phyloP scores from a whole-genome alignment of 2,329 filamentous ascomycete genomes.

The Neonectria ditissima region DNA sequence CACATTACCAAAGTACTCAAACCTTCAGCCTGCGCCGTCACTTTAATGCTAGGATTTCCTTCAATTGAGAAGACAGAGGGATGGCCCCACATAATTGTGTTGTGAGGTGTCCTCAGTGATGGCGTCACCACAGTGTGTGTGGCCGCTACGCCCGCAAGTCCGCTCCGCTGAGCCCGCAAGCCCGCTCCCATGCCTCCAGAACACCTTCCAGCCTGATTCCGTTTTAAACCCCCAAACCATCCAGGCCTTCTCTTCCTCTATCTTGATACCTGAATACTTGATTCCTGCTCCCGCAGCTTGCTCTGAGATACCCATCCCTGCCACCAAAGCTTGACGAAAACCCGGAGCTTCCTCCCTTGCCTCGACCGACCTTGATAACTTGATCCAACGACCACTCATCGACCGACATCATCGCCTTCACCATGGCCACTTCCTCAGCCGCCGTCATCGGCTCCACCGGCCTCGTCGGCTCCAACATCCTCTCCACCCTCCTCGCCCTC shows the following conservation, averaged over 20 bases:
- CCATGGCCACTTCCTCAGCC: constrained; percentile 55
- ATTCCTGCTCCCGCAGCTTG: background rate
- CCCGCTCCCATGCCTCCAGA: background rate
- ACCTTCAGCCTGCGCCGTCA: background rate
- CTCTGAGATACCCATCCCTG: background rate
- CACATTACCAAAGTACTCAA: background rate
- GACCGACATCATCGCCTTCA: constrained; percentile 9
- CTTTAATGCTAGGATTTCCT: background rate
- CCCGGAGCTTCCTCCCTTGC: background rate
- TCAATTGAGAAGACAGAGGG: background rate
- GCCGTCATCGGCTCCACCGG: constrained; percentile 74
- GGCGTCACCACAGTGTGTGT: background rate
- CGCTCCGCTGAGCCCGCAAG: background rate
- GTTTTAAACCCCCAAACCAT: background rate
- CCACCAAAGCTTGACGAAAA: background rate
- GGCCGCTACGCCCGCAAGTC: background rate
- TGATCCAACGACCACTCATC: background rate
- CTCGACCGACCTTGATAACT: background rate
- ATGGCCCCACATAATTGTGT: background rate
- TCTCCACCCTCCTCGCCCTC: constrained; percentile 70
- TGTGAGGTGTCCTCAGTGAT: background rate
- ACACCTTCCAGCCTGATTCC: background rate
- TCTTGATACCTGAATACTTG: background rate
- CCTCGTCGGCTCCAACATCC: constrained; percentile 79
- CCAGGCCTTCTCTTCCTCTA: background rate